These are phyloP conservation scores for Venturia pyrina DNA, from an alignment of 2,329 filamentous ascomycete genomes.

Conservation along the genomic window DNA sequence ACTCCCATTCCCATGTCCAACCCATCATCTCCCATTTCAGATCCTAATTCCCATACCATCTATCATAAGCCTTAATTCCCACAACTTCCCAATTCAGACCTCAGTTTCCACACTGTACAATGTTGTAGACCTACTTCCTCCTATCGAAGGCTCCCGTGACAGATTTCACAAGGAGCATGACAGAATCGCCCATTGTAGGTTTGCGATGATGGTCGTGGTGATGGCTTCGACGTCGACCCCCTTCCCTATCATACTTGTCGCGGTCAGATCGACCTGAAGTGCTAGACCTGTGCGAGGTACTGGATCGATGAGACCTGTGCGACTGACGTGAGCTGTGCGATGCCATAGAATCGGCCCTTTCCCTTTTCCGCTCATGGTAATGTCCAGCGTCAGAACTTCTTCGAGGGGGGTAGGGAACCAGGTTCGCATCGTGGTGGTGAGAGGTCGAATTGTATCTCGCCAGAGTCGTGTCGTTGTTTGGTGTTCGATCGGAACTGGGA, in stretches of 20 bases:
- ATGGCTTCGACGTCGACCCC: background rate
- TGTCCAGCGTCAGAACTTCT: background rate
- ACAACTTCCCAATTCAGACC: background rate
- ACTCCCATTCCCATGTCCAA: too few species aligned
- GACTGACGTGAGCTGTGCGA: background rate
- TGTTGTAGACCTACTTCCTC: background rate
- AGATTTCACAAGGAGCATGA: background rate
- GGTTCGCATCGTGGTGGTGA: background rate
- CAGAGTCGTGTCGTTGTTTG: background rate
- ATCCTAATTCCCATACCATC: too few species aligned
- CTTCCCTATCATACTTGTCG: background rate
- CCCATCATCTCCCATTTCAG: too few species aligned
- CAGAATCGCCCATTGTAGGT: constrained; percentile 1
- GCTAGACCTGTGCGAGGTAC: background rate
- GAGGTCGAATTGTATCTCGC: background rate
- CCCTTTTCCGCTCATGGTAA: background rate
- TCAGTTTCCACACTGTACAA: too few species aligned
- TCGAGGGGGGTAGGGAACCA: background rate
- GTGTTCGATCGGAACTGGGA: background rate
- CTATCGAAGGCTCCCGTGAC: constrained; percentile 5
- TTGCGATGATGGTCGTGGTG: background rate
- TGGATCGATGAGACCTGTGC: background rate
- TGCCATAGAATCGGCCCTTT: background rate
- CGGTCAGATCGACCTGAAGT: background rate
- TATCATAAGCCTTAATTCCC: background rate